Base-by-base conservation (phyloP, 2,329 filamentous ascomycete species). In the Paraconiothyrium sp. region DNA sequence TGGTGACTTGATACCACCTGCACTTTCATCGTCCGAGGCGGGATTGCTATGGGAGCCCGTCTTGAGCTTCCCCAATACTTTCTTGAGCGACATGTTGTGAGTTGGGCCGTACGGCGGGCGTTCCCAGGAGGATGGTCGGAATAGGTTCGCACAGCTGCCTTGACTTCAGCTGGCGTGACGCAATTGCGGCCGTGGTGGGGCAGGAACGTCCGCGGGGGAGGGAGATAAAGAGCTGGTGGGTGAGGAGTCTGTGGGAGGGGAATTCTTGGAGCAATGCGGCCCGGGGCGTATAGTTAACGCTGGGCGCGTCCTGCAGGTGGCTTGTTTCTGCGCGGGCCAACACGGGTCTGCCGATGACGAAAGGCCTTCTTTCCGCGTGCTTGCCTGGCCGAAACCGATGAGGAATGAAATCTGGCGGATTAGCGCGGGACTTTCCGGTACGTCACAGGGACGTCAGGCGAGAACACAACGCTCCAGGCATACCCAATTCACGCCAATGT, bases 21-120 rank as follows among this genome's bases (percentile, higher is more conserved):
- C 35, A 55, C 55, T 65, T 59, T 80, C 78, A 32, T 78, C 73
- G 61, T 78, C 77, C 7, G 75, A 78, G 46, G 69, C 64, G 9
- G 73, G 70, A 51, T 67, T 73, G 61, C 75, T 73, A 68, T 65
- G 68, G 54, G 66, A 56, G 60, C 71, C 73, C 35, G 79, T 72
- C 72, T 80, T 80, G 63, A 84, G 74, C 72, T 80, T 81, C 54
- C 71, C 76, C 55, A 80, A 73, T 32, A 80, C 81, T 70, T 82
- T 83, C 68, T 83, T 83, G 66, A 84, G 79, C 57, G 81, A 79
- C 65, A 73, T 69, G 70, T 64, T 71, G 61, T 47, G 44, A 11
- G 20, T 27, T 16, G 4, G 32, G 10, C 32, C 14, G 27, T n/a
- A 35, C 50, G 35, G 6, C 27, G 30, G 41, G 24, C n/a, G 51